phyloP scores from a whole-genome alignment of 1,284 basidiomycete genomes.

The Malassezia furfur region DNA sequence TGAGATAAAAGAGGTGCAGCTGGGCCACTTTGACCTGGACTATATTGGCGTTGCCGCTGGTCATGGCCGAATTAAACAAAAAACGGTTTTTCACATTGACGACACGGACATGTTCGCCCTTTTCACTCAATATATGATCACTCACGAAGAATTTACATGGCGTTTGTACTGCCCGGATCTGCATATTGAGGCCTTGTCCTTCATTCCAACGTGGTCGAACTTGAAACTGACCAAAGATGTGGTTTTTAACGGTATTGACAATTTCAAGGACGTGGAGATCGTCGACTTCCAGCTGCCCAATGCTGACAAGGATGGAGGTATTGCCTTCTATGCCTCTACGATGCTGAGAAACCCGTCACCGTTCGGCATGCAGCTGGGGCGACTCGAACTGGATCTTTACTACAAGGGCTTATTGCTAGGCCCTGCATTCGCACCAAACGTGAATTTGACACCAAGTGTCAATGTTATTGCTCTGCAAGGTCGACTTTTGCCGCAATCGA shows the following conservation, averaged over 20 bases:
- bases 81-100: constrained; percentile 43
- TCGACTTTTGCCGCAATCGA: constrained; percentile 55
- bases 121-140: constrained; percentile 55
- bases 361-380: constrained; percentile 63
- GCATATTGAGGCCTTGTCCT: constrained; percentile 58
- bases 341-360: constrained; percentile 62
- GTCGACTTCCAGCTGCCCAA: constrained; percentile 63
- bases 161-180: constrained; percentile 57
- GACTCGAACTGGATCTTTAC: constrained; percentile 58
- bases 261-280: constrained; percentile 58
- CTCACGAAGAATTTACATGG: constrained; percentile 64
- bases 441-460: constrained; percentile 49
- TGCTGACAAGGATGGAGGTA: constrained; percentile 61
- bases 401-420: constrained; percentile 60
- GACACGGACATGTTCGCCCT: constrained; percentile 40
- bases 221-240: constrained; percentile 32
- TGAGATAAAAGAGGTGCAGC: constrained; percentile 36
- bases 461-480: constrained; percentile 61
- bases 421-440: constrained; percentile 50
- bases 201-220: constrained; percentile 38
- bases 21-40: constrained; percentile 38
- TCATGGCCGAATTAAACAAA: constrained; percentile 48
- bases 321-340: constrained; percentile 59
- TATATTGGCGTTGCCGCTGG: constrained; percentile 44
- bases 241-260: constrained; percentile 57